Evolutionary conservation across 2,329 filamentous ascomycete genomes (phyloP), one percentile per base, ranked within the genome.

Genomic region (Colletotrichum sp.): DNA sequence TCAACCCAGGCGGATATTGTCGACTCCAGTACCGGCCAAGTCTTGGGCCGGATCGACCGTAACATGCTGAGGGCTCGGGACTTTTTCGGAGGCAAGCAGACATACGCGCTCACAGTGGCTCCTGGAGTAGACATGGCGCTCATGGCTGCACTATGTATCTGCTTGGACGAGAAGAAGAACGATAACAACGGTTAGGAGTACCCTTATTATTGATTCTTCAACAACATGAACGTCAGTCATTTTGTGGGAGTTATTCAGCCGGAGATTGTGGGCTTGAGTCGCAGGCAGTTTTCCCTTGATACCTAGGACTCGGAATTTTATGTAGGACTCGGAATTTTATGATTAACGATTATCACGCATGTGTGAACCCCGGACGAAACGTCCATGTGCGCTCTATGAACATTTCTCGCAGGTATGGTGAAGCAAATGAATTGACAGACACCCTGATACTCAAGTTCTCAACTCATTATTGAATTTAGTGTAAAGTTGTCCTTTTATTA

Each of bases 121-220:
- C 91, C 93, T 0, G 90, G 90, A 18, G 90, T 94, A 8, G 93
- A 95, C 80, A 88, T 93, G 83, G 89, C 91, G 6, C 80, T 94
- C 63, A 89, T 94, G 78, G 91, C 88, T 0, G 93, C 93, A 13
- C 85, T 94, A 80, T 94, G 92, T 80, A 92, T 95, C 68, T 92
- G 90, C 76, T 84, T 94, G 75, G 93, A 94, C 78, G 92, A 94
- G 87, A 90, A 89, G 85, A 90, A 93, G 43, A 84, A 84, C 28
- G 83, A 84, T 16, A 74, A 79, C 7, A 39, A 57, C 26, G 67
- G 55, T 8, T 73, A 26, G 28, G 2, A n/a, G 15, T 18, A 30
- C 28, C 12, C 9, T 4, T 26, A 5, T 10, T n/a, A 15, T 48
- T 6, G 9, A 61, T 28, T 4, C 26, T n/a, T 61, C 26, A 30